phyloP scores from a whole-genome alignment of 495 filamentous ascomycete genomes.

The Penicillium steckii region DNA sequence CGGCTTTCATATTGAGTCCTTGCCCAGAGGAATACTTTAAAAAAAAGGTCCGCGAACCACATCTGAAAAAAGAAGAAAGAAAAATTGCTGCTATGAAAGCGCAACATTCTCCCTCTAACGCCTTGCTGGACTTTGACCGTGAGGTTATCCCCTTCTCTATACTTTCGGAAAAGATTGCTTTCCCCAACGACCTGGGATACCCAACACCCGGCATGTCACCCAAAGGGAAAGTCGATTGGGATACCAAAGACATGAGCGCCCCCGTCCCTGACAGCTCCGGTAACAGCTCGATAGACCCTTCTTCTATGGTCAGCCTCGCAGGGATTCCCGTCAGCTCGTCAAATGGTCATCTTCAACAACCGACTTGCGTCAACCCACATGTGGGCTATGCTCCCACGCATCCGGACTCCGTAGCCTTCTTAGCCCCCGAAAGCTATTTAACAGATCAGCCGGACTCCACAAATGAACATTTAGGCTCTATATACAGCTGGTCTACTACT shows the following conservation, averaged over 20 bases:
- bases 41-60: neutral
- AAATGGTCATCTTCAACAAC: constrained; percentile 5
- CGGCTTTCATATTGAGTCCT: neutral
- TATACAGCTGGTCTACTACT: constrained; percentile 23
- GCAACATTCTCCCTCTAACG: constrained; percentile 12
- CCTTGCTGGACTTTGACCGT: constrained; percentile 15
- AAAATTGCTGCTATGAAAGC: constrained; percentile 10
- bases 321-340: constrained; percentile 15
- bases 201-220: constrained; percentile 3
- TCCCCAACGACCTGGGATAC: neutral
- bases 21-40: neutral
- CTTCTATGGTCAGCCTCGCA: constrained; percentile 11
- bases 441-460: constrained; percentile 15
- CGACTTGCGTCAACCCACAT: constrained; percentile 12
- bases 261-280: constrained; percentile 5
- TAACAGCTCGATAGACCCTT: neutral
- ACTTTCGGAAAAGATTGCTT: neutral
- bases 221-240: constrained; percentile 2
- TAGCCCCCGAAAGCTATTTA: constrained; percentile 17
- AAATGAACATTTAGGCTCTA: constrained; percentile 19
- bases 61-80: neutral
- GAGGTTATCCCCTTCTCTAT: neutral
- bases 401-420: constrained; percentile 10
- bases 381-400: constrained; percentile 4
- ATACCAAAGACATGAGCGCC: neutral